Conservation (phyloP, 768 basidiomycete species). For the Brasilioporus rufonigricans region DNA sequence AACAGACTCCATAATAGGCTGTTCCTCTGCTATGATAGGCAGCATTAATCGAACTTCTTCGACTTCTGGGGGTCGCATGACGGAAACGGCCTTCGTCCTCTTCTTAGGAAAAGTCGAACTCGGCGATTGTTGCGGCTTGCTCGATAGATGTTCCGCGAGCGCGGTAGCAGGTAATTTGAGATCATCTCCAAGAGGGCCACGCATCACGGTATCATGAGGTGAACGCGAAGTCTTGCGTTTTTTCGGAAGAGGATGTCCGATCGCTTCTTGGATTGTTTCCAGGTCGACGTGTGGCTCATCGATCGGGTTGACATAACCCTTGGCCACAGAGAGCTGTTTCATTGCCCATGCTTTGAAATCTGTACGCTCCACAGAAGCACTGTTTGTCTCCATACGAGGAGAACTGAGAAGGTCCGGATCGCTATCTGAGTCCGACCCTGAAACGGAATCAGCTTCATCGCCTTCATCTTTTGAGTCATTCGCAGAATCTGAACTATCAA, state of each 20-base stretch:
- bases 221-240: conserved; percentile 44
- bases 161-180: conserved; percentile 64
- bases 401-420: conserved; percentile 19
- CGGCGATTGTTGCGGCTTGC: not conserved
- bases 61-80: conserved; percentile 67
- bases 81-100: conserved; percentile 44
- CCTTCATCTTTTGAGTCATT: conserved; percentile 44
- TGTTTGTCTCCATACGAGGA: conserved; percentile 15
- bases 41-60: conserved; percentile 75
- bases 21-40: conserved; percentile 92
- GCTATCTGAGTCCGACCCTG: conserved; percentile 14
- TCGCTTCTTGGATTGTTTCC: conserved; percentile 2
- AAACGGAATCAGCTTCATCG: conserved; percentile 13
- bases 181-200: conserved; percentile 80
- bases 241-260: conserved; percentile 33
- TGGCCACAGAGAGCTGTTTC: conserved; percentile 62
- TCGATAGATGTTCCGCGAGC: conserved; percentile 48
- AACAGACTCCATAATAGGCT: conserved; percentile 90
- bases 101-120: conserved; percentile 13
- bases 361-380: conserved; percentile 35
- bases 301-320: conserved; percentile 33
- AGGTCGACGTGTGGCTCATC: conserved; percentile 14
- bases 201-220: conserved; percentile 41
- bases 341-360: conserved; percentile 92
- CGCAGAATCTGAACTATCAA: conserved; percentile 79